Evolutionary conservation across 2,329 filamentous ascomycete genomes (phyloP).

Genomic region (Paecilomyces fulvus): DNA sequence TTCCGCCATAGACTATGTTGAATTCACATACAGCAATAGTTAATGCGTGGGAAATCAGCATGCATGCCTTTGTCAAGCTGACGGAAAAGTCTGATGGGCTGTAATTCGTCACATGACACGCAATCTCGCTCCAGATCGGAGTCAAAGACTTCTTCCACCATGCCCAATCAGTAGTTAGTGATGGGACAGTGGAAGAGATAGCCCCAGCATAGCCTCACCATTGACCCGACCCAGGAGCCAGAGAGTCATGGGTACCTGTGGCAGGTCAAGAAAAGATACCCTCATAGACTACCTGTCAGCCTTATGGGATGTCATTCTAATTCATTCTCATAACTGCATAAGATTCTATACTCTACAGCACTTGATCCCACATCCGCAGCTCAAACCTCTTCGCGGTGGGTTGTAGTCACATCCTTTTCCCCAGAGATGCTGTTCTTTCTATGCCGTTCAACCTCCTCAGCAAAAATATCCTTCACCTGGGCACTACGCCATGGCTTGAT

Average conservation of each 20-base stretch:
- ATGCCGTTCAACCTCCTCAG: slow-evolving; percentile 16
- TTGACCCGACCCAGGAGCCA: neutral
- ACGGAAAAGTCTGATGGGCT: neutral
- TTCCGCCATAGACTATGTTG: neutral
- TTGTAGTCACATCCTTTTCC: neutral
- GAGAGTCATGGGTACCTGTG: too few species aligned
- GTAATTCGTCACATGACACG: neutral
- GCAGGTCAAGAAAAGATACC: neutral
- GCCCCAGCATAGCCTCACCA: neutral
- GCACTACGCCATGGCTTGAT: slow-evolving; percentile 24
- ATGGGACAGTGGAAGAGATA: too few species aligned
- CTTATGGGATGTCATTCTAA: neutral
- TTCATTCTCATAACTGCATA: neutral
- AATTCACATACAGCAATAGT: neutral
- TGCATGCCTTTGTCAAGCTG: neutral
- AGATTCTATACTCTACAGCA: neutral
- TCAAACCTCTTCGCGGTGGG: neutral
- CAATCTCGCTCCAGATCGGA: neutral
- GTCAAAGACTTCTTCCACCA: neutral
- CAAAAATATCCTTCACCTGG: slow-evolving; percentile 15
- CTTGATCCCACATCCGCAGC: neutral
- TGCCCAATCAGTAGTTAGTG: too few species aligned
- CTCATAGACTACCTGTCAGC: neutral
- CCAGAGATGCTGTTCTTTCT: neutral
- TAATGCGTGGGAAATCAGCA: too few species aligned